Conservation (phyloP, 176 grass and related monocot genomes). For the bread wheat (Triticum aestivum) region IWGSC_CS_RefSeq_v2.1 NC_057796.1:476176537-476177036, state of each 20-base stretch:
- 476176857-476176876: neutral
- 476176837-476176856: neutral
- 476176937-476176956: neutral
- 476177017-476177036: neutral
- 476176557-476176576: too few relatives aligned
- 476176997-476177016: neutral
- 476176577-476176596: too few relatives aligned
- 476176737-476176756: neutral
- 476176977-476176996: neutral
- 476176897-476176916: neutral
- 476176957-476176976: neutral
- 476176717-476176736: neutral
- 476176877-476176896: neutral
- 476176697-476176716: slow-evolving; percentile 27
- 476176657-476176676: too few relatives aligned
- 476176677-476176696: neutral
- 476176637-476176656: too few relatives aligned
- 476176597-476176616: neutral
- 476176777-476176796: neutral
- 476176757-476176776: too few relatives aligned
- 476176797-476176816: neutral
- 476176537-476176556: slow-evolving; percentile 61
- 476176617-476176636: too few relatives aligned
- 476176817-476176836: neutral
- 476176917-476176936: too few relatives aligned